Percentiles rank a stretch among this genome's conserved stretches.
Conservation (phyloP, 306 rosid genomes). For the Cercis canadensis region DNA sequence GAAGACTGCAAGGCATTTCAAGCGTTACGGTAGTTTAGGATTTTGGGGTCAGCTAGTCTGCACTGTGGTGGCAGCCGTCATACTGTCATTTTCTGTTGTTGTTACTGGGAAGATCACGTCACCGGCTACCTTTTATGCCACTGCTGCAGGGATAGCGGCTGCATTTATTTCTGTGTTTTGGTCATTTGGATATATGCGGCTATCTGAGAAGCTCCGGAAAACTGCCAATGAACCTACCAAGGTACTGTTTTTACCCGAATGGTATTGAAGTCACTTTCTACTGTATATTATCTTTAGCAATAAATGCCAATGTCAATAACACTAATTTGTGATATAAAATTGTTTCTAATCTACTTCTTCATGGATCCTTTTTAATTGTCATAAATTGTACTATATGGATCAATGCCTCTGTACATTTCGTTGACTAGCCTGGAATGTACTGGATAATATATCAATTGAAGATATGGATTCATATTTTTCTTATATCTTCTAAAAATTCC, state of each 20-base stretch:
- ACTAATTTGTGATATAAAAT: conserved; percentile 7
- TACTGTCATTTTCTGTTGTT: conserved; percentile 86
- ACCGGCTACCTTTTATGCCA: conserved; percentile 90
- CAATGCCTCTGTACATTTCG: not conserved
- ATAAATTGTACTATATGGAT: not conserved
- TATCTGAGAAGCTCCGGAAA: conserved; percentile 77
- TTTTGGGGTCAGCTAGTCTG: conserved; percentile 97
- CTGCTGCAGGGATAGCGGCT: conserved; percentile 90
- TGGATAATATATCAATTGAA: not conserved
- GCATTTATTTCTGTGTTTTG: conserved; percentile 93
- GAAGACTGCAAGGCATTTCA: conserved; percentile 87
- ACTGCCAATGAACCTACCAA: conserved; percentile 86
- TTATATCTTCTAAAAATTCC: not conserved
- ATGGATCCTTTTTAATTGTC: not conserved
- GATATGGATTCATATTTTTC: not conserved
- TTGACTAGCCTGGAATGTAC: not conserved
- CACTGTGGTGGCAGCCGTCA: conserved; percentile 89
- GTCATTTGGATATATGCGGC: conserved; percentile 97
- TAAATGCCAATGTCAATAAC: not conserved
- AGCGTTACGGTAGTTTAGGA: conserved; percentile 88
- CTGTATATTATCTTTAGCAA: not conserved
- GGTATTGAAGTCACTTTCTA: not conserved
- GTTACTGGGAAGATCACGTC: conserved; percentile 82
- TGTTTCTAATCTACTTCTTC: not conserved
- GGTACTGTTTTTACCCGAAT: conserved; percentile 49